Percentiles rank a stretch among this genome's conserved stretches.
Evolutionary conservation across 495 filamentous ascomycete species (phyloP).

Genomic region (Penicillium ochrochloron): DNA sequence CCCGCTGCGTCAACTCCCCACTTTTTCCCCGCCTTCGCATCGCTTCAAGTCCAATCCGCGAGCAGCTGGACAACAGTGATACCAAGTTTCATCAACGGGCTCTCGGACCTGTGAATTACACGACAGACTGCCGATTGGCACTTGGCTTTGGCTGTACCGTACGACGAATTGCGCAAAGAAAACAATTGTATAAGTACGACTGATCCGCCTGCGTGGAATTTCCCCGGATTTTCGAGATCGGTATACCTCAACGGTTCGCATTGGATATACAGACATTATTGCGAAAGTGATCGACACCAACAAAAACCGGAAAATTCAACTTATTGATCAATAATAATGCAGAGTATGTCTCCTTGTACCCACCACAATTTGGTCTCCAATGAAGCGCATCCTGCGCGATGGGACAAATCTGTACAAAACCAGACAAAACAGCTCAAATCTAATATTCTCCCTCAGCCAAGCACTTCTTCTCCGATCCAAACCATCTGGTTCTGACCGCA

Average conservation of each 20-base stretch:
- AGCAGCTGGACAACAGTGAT: conserved; percentile 13
- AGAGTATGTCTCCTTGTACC: conserved; percentile 20
- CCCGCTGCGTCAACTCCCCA: conserved; percentile 19
- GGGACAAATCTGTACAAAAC: not conserved
- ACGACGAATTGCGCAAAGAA: not conserved
- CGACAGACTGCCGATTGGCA: conserved; percentile 9
- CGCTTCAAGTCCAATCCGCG: conserved; percentile 15
- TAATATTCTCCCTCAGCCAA: conserved; percentile 55
- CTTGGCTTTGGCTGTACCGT: conserved; percentile 5
- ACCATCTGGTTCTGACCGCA: conserved; percentile 75
- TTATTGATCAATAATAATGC: conserved; percentile 28
- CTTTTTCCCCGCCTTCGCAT: conserved; percentile 23
- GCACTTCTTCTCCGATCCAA: conserved; percentile 92
- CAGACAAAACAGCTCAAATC: not conserved
- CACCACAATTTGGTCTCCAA: conserved; percentile 11
- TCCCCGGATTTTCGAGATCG: not conserved
- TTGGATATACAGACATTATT: not conserved
- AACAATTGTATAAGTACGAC: not conserved
- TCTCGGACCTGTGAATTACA: conserved; percentile 12
- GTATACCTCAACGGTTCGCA: not conserved
- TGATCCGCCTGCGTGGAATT: not conserved
- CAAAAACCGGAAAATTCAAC: not conserved
- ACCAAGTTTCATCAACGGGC: conserved; percentile 14
- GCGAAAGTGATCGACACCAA: not conserved
- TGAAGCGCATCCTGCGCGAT: not conserved